phyloP scores from a whole-genome alignment of 2,329 filamentous ascomycete genomes.

The Diaporthe ilicicola region DNA sequence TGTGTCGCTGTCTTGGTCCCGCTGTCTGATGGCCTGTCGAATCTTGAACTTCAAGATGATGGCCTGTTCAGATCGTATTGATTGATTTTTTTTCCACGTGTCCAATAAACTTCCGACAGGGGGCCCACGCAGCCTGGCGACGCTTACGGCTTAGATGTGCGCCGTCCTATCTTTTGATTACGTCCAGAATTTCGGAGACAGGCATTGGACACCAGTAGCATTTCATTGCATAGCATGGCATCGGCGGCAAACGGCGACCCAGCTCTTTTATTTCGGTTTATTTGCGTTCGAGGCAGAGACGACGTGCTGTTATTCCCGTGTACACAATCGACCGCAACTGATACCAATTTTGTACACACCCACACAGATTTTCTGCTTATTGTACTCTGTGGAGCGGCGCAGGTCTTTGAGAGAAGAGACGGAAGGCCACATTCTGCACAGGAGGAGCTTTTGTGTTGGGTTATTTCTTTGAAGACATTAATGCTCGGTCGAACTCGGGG shows the following conservation, averaged over 20 bases:
- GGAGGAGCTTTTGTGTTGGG: slow-evolving; percentile 7
- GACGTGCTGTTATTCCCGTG: slow-evolving; percentile 11
- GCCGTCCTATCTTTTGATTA: slow-evolving; percentile 8
- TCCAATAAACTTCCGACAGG: background rate
- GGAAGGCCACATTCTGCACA: slow-evolving; percentile 11
- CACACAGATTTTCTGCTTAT: slow-evolving; percentile 19
- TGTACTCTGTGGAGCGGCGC: slow-evolving; percentile 10
- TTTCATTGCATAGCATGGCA: slow-evolving; percentile 27
- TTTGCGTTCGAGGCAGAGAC: background rate
- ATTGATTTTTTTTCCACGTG: background rate
- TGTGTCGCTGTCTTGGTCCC: slow-evolving; percentile 4
- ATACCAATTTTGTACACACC: slow-evolving; percentile 29
- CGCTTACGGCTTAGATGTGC: slow-evolving; percentile 8
- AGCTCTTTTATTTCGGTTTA: slow-evolving; percentile 11
- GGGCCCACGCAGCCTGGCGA: background rate
- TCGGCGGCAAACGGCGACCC: slow-evolving; percentile 17
- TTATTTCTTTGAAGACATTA: slow-evolving; percentile 15
- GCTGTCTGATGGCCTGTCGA: background rate
- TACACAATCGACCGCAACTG: slow-evolving; percentile 19
- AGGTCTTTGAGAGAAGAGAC: slow-evolving; percentile 20
- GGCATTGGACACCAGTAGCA: slow-evolving; percentile 13
- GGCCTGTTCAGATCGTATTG: background rate
- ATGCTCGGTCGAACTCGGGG: background rate
- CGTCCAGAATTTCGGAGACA: background rate
- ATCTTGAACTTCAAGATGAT: background rate